Base-by-base conservation (phyloP, 306 rosid species). In the Cucurbita maxima region DNA sequence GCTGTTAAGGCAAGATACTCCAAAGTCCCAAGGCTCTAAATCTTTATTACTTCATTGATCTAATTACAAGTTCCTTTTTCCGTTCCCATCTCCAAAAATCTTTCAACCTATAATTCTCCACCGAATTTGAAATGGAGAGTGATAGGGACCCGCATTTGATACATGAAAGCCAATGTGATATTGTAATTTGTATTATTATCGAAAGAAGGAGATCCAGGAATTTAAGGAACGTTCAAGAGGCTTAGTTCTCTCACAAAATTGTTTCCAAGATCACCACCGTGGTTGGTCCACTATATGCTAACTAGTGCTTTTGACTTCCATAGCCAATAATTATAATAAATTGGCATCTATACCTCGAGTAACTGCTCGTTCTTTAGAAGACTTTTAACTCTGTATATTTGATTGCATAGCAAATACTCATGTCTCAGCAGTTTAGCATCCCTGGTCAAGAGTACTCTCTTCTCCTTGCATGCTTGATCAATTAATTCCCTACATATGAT, bases 301-400 rank as follows among this genome's bases (percentile, higher is more conserved):
- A 47, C 22, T 25, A 25, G 13, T 69, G 25, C 13, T 25, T 69
- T 47, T 25, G 73, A 25, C 38, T 47, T 5, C 10, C 44, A 60
- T 20, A 13, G 38, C 30, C 18, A 12, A 61, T 16, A 61, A 61
- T 37, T 36, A 64, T 38, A 68, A 61, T 10, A 15, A 74, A 48
- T 52, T 51, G 16, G 37, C 71, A 37, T 71, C 9, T 57, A 47
- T 83, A 87, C 98, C 97, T 90, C 98, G 25, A 82, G 89, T 80
- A 93, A 85, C 85, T 93, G 98, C 71, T 90, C 97, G 79, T 90
- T 93, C 86, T 93, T 93, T 0, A 88, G 86, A 90, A 93, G 96
- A 76, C 77, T 87, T 82, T 87, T 90, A 79, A 93, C 87, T 81
- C 77, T 82, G 80, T 88, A 90, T 77, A 93, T 88, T 80, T 88